These are phyloP conservation scores for Cadophora luteo-olivacea DNA, from an alignment of 2,329 filamentous ascomycete genomes.

Conservation along the genomic window DNA sequence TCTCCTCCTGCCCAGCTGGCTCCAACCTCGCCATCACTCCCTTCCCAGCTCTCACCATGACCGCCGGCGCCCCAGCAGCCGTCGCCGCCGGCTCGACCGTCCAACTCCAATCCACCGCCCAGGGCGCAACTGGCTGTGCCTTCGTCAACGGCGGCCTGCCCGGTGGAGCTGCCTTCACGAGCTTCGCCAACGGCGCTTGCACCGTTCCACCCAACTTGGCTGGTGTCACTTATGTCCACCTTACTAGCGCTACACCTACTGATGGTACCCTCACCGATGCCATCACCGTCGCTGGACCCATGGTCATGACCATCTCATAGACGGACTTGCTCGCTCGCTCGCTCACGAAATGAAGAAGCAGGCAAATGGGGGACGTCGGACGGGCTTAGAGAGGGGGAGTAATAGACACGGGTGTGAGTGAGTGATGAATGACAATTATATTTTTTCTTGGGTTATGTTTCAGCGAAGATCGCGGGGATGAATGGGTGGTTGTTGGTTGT, in stretches of 20 bases:
- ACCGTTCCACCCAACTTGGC: conserved; percentile 65
- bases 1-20: conserved; percentile 70
- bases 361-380: too few species aligned
- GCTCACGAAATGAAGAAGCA: too few species aligned
- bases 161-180: conserved; percentile 65
- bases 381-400: conserved; percentile 7
- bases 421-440: background rate
- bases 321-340: background rate
- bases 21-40: conserved; percentile 68
- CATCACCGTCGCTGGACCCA: conserved; percentile 70
- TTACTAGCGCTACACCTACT: conserved; percentile 61
- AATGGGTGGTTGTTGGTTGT: conserved; percentile 2
- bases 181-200: conserved; percentile 63
- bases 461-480: conserved; percentile 9
- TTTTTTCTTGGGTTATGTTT: conserved; percentile 10
- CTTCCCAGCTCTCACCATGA: conserved; percentile 65
- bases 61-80: conserved; percentile 49
- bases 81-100: conserved; percentile 51
- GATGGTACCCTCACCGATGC: conserved; percentile 63
- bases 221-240: conserved; percentile 71
- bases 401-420: conserved; percentile 3
- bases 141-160: conserved; percentile 67
- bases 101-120: conserved; percentile 57
- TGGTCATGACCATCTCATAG: conserved; percentile 55
- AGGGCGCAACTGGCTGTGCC: conserved; percentile 65